Percentiles rank a stretch among this genome's conserved stretches.
These are phyloP conservation scores for Magnusiomyces ingens DNA, from an alignment of 1,139 yeast genomes.

Conservation along the genomic window DNA sequence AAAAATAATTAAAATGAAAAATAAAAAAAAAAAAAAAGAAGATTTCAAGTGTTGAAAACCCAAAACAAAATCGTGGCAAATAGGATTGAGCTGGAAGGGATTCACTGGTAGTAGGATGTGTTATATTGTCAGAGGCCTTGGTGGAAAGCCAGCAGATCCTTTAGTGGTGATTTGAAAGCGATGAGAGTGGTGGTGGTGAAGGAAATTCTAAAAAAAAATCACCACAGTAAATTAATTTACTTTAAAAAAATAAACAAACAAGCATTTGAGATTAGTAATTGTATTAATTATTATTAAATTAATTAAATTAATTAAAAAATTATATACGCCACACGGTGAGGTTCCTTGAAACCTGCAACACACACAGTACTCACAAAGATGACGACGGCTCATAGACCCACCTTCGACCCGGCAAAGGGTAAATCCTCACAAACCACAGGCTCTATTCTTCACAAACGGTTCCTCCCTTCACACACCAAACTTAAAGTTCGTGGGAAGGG, in stretches of 20 bases:
- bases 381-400: slow-evolving; percentile 91
- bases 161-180: not conserved
- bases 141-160: no score
- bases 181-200: not conserved
- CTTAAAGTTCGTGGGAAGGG: slow-evolving; percentile 52
- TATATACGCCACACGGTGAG: no score
- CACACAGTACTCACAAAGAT: slow-evolving; percentile 33
- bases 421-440: slow-evolving; percentile 38
- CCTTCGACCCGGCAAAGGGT: slow-evolving; percentile 81
- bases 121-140: no score
- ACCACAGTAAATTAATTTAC: no score
- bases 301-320: no score
- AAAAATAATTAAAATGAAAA: not conserved
- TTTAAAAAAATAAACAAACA: no score
- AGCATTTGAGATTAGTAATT: no score
- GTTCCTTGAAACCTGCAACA: not conserved
- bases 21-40: not conserved
- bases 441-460: slow-evolving; percentile 58
- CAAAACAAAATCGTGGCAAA: no score
- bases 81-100: no score
- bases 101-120: no score
- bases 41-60: not conserved
- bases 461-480: slow-evolving; percentile 62
- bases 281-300: no score
- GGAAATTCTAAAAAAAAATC: not conserved